Evolutionary conservation across 2,329 filamentous ascomycete species (phyloP).

Genomic region (Piedraia hortae): DNA sequence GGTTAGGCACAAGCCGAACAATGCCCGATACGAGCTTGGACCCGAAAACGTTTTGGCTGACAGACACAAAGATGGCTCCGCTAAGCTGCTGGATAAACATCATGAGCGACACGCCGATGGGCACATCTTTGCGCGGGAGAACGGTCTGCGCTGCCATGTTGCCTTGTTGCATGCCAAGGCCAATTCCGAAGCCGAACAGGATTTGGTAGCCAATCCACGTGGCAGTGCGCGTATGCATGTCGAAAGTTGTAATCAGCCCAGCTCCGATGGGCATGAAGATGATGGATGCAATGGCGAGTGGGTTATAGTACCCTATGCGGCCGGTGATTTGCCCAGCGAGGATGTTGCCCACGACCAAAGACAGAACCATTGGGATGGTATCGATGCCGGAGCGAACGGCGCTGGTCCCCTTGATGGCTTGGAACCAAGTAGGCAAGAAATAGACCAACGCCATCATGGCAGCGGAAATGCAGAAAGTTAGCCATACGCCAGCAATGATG

Average conservation of each 20-base stretch:
- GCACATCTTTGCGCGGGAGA: slow-evolving; percentile 14
- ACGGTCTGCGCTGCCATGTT: slow-evolving; percentile 16
- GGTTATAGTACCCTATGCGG: slow-evolving; percentile 19
- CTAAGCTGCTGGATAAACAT: slow-evolving; percentile 18
- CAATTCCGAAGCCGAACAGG: slow-evolving; percentile 19
- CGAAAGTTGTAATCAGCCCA: slow-evolving; percentile 16
- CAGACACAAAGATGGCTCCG: slow-evolving; percentile 17
- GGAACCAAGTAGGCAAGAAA: slow-evolving; percentile 18
- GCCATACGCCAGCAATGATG: slow-evolving; percentile 15
- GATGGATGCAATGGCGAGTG: slow-evolving; percentile 15
- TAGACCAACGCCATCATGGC: slow-evolving; percentile 20
- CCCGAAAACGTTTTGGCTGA: slow-evolving; percentile 12
- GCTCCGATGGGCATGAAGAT: slow-evolving; percentile 17
- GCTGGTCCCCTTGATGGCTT: slow-evolving; percentile 19
- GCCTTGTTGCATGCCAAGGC: slow-evolving; percentile 16
- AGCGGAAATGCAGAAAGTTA: slow-evolving; percentile 11
- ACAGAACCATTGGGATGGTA: slow-evolving; percentile 19
- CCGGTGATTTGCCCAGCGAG: slow-evolving; percentile 14
- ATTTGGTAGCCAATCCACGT: slow-evolving; percentile 21
- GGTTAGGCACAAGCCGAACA: slow-evolving; percentile 1
- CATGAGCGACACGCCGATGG: slow-evolving; percentile 15
- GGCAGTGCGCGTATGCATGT: slow-evolving; percentile 1
- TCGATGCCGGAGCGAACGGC: slow-evolving; percentile 21
- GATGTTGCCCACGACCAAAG: slow-evolving; percentile 17
- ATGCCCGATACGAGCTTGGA: slow-evolving; percentile 3